These are phyloP conservation scores for Haplosporangium sp. DNA, from an alignment of 371 early-diverging fungal species.

Conservation along the genomic window DNA sequence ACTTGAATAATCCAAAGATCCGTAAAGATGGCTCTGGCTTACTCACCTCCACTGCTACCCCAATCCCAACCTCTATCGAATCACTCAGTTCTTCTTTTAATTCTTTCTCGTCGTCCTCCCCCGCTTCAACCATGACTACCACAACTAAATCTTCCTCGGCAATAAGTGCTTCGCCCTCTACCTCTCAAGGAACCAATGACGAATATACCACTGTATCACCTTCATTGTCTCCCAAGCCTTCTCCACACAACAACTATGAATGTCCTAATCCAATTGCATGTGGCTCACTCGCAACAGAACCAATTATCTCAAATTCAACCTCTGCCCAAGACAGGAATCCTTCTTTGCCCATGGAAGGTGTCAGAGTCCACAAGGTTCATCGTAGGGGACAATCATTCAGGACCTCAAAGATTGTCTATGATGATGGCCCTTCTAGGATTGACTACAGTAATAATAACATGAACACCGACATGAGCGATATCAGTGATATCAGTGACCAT, in stretches of 20 bases:
- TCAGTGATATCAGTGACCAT: constrained; percentile 8
- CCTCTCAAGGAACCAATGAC: not conserved
- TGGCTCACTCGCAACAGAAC: not conserved
- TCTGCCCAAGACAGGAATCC: not conserved
- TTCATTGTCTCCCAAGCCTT: not conserved
- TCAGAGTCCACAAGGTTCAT: constrained; percentile 30
- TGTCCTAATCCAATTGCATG: constrained; percentile 12
- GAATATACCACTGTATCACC: constrained; percentile 2
- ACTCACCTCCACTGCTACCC: constrained; percentile 34
- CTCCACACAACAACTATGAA: constrained; percentile 8
- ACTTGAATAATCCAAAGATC: constrained; percentile 42
- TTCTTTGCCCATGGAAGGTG: constrained; percentile 10
- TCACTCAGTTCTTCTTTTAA: constrained; percentile 2
- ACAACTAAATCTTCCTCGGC: not conserved
- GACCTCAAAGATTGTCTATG: not conserved
- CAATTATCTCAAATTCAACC: not conserved
- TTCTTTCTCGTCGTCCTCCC: constrained; percentile 3
- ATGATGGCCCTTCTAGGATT: not conserved
- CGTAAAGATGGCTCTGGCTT: constrained; percentile 39
- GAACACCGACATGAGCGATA: constrained; percentile 8
- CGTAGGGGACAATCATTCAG: constrained; percentile 21
- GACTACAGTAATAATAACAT: not conserved
- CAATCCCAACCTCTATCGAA: constrained; percentile 6
- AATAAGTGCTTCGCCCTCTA: constrained; percentile 1
- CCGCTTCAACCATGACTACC: constrained; percentile 4